Conservation (phyloP, 495 filamentous ascomycete species). For the Terfezia claveryi region DNA sequence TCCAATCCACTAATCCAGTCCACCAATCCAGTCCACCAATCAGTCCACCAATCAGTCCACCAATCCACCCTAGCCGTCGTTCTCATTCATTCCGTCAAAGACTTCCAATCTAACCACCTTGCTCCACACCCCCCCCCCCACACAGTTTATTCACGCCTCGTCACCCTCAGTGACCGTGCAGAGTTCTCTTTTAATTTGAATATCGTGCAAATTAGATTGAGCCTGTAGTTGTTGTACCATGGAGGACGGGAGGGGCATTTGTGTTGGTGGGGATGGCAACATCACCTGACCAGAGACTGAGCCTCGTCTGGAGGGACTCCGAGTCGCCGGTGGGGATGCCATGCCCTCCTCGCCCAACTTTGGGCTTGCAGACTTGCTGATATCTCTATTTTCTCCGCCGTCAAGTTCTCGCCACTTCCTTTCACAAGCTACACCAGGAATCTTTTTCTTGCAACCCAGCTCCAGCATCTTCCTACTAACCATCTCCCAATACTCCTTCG, state of each 20-base stretch:
- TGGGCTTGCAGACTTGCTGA: neutral
- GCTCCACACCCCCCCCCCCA: too few relatives aligned
- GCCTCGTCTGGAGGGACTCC: neutral
- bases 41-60: neutral
- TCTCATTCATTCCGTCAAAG: neutral
- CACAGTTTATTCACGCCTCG: neutral
- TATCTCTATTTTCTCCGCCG: neutral
- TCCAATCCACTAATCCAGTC: too few relatives aligned
- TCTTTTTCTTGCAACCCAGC: constrained; percentile 19
- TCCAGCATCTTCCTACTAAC: constrained; percentile 18
- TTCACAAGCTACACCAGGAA: constrained; percentile 18
- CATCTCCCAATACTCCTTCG: constrained; percentile 20
- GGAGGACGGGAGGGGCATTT: neutral
- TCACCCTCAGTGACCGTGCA: neutral
- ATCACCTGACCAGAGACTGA: neutral
- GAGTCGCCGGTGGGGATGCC: neutral
- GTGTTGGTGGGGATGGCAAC: neutral
- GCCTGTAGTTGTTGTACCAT: neutral
- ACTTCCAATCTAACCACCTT: neutral
- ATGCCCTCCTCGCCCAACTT: neutral
- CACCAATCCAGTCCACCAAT: too few relatives aligned
- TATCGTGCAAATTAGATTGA: neutral
- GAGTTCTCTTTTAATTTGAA: neutral
- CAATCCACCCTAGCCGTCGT: neutral
- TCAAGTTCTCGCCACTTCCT: constrained; percentile 20